Conservation (phyloP, 768 basidiomycete species). For the Boletus bicolor region DNA sequence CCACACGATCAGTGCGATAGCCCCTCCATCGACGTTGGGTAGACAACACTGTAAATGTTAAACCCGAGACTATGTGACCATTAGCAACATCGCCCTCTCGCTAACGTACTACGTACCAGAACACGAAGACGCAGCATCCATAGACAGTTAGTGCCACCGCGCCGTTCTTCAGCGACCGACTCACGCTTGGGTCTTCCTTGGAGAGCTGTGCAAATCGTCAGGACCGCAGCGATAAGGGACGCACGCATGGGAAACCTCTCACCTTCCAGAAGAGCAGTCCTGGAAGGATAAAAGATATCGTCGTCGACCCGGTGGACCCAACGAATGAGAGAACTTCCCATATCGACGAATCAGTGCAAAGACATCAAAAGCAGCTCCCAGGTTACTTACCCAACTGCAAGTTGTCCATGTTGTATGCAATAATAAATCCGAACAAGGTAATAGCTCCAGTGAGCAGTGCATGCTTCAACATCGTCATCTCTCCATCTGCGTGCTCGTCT, state of each 20-base stretch:
- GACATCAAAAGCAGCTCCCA: not conserved
- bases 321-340: slow-evolving; percentile 89
- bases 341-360: slow-evolving; percentile 13
- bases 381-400: slow-evolving; percentile 63
- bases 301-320: slow-evolving; percentile 94
- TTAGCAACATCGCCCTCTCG: not conserved
- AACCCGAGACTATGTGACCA: slow-evolving; percentile 58
- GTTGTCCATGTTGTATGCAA: slow-evolving; percentile 78
- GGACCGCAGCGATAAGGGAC: not conserved
- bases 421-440: slow-evolving; percentile 58
- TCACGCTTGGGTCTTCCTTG: slow-evolving; percentile 56
- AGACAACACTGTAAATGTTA: slow-evolving; percentile 67
- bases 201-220: slow-evolving; percentile 50
- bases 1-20: slow-evolving; percentile 1
- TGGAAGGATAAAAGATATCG: slow-evolving; percentile 94
- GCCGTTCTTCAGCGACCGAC: slow-evolving; percentile 52
- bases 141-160: slow-evolving; percentile 69
- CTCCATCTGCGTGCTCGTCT: slow-evolving; percentile 53
- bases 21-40: slow-evolving; percentile 25
- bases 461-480: slow-evolving; percentile 71
- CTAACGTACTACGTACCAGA: slow-evolving; percentile 64
- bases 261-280: slow-evolving; percentile 95
- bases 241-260: slow-evolving; percentile 16
- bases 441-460: slow-evolving; percentile 65
- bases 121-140: slow-evolving; percentile 75